A percentile compares a stretch with the other conserved stretches of the same genome.
phyloP scores from a whole-genome alignment of 2,329 filamentous ascomycete genomes.

The Tolypocladium tropicale region DNA sequence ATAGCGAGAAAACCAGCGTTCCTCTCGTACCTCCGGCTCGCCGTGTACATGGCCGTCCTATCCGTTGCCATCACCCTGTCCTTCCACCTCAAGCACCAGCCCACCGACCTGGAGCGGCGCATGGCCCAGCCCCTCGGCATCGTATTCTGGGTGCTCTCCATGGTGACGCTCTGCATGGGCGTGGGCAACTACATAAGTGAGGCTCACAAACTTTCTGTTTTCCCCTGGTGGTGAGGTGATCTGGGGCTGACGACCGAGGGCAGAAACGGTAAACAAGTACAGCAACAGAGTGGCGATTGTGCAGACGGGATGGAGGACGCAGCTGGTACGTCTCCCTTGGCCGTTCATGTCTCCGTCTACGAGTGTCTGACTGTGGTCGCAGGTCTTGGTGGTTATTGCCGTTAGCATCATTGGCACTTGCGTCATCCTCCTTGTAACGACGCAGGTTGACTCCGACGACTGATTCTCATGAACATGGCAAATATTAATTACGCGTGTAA shows the following conservation, averaged over 20 bases:
- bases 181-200: slow-evolving; percentile 78
- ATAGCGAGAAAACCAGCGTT: no score
- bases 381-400: slow-evolving; percentile 55
- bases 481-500: background rate
- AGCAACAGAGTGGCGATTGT: slow-evolving; percentile 71
- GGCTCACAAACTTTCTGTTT: background rate
- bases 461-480: background rate
- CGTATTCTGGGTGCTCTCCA: slow-evolving; percentile 75
- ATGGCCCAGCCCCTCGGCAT: slow-evolving; percentile 78
- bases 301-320: slow-evolving; percentile 89
- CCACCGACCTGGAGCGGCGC: slow-evolving; percentile 58
- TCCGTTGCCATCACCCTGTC: slow-evolving; percentile 83
- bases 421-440: slow-evolving; percentile 47
- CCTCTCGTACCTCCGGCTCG: slow-evolving; percentile 81
- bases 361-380: background rate
- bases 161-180: slow-evolving; percentile 68
- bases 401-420: slow-evolving; percentile 55
- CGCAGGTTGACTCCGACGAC: slow-evolving; percentile 16
- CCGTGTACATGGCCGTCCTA: slow-evolving; percentile 85
- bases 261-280: slow-evolving; percentile 68
- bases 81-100: slow-evolving; percentile 75
- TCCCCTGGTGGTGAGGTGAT: background rate
- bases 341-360: background rate
- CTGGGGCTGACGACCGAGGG: background rate
- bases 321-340: slow-evolving; percentile 47